Conservation (phyloP, 2,329 filamentous ascomycete genomes). For the Cytospora schulzeri region DNA sequence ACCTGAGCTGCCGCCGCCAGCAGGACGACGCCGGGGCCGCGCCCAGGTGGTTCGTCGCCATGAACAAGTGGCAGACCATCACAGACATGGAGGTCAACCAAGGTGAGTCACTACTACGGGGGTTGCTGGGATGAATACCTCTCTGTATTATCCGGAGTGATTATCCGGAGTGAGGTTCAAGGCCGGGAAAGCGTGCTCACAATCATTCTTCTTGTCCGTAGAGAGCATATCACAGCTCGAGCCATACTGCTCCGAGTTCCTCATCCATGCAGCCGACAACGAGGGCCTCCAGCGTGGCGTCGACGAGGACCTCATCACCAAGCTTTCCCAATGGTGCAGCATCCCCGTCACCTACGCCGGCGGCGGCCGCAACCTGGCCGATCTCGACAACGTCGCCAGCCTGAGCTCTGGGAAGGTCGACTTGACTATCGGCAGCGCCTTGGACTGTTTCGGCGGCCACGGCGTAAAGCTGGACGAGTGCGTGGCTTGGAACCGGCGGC, state of each 20-base stretch:
- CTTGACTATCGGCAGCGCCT: conserved; percentile 91
- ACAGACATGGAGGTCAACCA: conserved; percentile 93
- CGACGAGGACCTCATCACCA: conserved; percentile 79
- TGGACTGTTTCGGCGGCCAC: conserved; percentile 92
- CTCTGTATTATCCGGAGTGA: too few relatives aligned
- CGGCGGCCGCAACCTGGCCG: conserved; percentile 79
- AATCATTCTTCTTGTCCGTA: conserved; percentile 39
- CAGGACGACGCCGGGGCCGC: conserved; percentile 53
- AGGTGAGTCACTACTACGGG: conserved; percentile 56
- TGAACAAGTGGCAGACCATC: conserved; percentile 98
- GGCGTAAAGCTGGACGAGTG: conserved; percentile 89
- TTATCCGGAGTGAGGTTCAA: neutral
- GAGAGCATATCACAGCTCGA: conserved; percentile 80
- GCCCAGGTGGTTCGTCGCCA: conserved; percentile 83
- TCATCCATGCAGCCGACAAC: conserved; percentile 96
- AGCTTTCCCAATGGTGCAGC: conserved; percentile 79
- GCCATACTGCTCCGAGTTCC: conserved; percentile 92
- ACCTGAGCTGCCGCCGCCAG: conserved; percentile 84
- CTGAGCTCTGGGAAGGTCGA: conserved; percentile 83
- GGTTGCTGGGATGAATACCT: too few relatives aligned
- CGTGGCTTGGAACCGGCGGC: conserved; percentile 76
- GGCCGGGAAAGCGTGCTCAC: neutral
- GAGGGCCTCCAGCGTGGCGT: conserved; percentile 92
- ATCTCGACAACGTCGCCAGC: conserved; percentile 78
- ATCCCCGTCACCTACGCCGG: conserved; percentile 97